Percentiles rank a stretch among this genome's conserved stretches.
Conservation (phyloP, 139 green algal species). For the Edaphochlamys debaryana region DNA sequence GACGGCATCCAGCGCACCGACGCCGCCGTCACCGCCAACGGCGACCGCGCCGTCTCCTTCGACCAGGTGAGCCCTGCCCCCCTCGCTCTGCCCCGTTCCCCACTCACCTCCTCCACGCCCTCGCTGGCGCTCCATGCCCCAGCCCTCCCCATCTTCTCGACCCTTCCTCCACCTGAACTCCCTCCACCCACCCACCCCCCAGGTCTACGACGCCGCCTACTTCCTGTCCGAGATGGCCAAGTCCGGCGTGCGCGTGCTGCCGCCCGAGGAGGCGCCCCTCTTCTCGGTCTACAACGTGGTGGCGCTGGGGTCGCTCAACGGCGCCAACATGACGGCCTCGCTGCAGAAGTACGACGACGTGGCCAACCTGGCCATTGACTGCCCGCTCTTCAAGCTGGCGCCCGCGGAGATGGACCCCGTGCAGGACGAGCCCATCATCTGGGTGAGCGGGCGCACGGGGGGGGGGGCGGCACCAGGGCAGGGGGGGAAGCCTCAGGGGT, state of each 20-base stretch:
- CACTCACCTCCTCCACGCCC: not conserved
- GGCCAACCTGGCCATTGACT: constrained; percentile 36
- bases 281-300: too few relatives aligned
- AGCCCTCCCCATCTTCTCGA: not conserved
- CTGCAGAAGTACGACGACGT: not conserved
- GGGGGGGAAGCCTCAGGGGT: too few relatives aligned
- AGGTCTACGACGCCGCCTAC: not conserved
- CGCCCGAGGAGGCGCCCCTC: not conserved
- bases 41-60: not conserved
- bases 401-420: not conserved
- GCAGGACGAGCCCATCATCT: too few relatives aligned
- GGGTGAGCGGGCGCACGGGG: too few relatives aligned
- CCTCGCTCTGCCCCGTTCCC: too few relatives aligned
- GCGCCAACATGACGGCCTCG: not conserved
- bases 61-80: not conserved
- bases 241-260: not conserved
- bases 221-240: not conserved
- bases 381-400: constrained; percentile 27
- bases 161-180: too few relatives aligned
- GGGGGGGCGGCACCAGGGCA: too few relatives aligned
- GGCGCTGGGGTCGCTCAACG: not conserved
- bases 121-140: not conserved
- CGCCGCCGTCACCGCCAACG: not conserved
- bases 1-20: not conserved
- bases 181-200: too few relatives aligned